A percentile compares a stretch with the other conserved stretches of the same genome.
These are phyloP conservation scores for Blastomyces percursus DNA, from an alignment of 2,329 filamentous ascomycete genomes.

Conservation along the genomic window DNA sequence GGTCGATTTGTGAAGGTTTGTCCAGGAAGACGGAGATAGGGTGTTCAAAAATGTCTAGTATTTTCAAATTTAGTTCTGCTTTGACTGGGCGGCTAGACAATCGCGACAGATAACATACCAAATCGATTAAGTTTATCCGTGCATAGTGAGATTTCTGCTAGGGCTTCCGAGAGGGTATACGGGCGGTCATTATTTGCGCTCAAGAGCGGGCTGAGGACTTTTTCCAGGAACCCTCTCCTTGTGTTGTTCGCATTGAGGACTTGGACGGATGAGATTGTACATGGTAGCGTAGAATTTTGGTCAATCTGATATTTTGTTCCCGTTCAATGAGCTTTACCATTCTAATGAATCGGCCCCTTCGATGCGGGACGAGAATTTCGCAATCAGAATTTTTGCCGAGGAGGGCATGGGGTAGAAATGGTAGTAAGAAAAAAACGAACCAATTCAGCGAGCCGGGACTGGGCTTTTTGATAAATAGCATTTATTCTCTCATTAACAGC, in stretches of 20 bases:
- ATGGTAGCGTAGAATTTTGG: conserved; percentile 74
- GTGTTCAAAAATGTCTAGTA: conserved; percentile 73
- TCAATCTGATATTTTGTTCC: conserved; percentile 46
- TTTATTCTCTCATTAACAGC: conserved; percentile 49
- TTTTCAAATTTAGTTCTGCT: not conserved
- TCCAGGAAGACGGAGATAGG: conserved; percentile 75
- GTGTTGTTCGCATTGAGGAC: conserved; percentile 75
- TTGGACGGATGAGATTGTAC: conserved; percentile 75
- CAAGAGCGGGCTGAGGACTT: conserved; percentile 67
- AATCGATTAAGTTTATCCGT: conserved; percentile 68
- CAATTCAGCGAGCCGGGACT: conserved; percentile 54
- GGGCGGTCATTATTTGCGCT: conserved; percentile 53
- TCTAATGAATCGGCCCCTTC: not conserved
- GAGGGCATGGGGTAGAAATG: not conserved
- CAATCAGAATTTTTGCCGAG: too few relatives aligned
- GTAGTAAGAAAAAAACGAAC: conserved; percentile 35
- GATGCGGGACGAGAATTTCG: not conserved
- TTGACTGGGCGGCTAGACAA: not conserved
- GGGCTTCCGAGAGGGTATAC: conserved; percentile 70
- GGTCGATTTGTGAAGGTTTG: conserved; percentile 56
- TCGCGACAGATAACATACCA: conserved; percentile 43
- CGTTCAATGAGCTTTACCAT: not conserved
- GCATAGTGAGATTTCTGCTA: conserved; percentile 58
- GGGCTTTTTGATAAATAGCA: conserved; percentile 50
- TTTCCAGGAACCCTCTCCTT: conserved; percentile 71